phyloP scores from a whole-genome alignment of 2,329 filamentous ascomycete species.

The Neoscytalidium dimidiatum region DNA sequence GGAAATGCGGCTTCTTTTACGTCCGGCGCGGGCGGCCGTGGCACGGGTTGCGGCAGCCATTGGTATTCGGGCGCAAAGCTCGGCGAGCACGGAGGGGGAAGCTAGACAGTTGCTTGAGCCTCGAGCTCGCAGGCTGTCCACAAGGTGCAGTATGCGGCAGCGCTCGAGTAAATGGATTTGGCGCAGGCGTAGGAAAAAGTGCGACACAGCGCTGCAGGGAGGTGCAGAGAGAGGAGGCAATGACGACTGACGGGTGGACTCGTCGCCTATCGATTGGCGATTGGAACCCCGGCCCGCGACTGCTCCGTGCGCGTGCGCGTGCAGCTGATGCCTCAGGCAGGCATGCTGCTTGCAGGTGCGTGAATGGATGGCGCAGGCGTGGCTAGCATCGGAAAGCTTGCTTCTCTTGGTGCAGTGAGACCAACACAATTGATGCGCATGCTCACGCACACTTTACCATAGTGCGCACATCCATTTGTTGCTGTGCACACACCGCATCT shows the following conservation, averaged over 20 bases:
- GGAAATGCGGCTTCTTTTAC: slow-evolving; percentile 37
- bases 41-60: slow-evolving; percentile 17
- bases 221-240: slow-evolving; percentile 1
- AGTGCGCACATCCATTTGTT: background rate
- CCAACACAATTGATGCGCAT: background rate
- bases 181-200: slow-evolving; percentile 6
- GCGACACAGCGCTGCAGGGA: slow-evolving; percentile 1
- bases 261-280: slow-evolving; percentile 8
- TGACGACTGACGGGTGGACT: slow-evolving; percentile 11
- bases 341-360: background rate
- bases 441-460: background rate
- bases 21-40: slow-evolving; percentile 28
- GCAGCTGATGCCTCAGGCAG: background rate
- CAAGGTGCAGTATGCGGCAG: background rate
- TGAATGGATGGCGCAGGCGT: background rate
- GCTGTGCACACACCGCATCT: background rate
- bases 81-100: background rate
- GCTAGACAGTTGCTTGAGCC: background rate
- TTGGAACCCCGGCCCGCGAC: background rate
- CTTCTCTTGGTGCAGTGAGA: slow-evolving; percentile 3
- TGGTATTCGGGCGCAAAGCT: background rate
- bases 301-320: background rate
- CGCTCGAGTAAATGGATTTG: background rate
- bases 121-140: background rate
- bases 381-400: slow-evolving; percentile 5